Evolutionary conservation across 176 grass and related monocot genomes (phyloP), one percentile per base, ranked within the genome.

Genomic region (Canna indica): DNA sequence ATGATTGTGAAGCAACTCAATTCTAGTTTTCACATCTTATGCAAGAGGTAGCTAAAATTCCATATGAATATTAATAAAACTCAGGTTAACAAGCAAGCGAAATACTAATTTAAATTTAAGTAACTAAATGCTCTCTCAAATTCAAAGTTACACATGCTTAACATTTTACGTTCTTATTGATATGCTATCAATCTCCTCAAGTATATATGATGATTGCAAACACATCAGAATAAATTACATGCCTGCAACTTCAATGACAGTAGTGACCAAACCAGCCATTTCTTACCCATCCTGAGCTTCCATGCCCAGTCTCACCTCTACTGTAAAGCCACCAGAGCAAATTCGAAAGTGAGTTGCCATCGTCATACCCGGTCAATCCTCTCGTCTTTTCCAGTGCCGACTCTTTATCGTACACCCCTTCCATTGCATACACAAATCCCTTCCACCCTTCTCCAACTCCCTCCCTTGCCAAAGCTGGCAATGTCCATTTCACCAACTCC

Each of bases 281-380:
- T 7, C 83, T 73, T 35, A 68, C 18, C 52, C 67, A 56, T 31
- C 81, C 83, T 17, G 4, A 47, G 3, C 60, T 79, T 0, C 68
- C 56, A 28, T 68, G 77, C 0, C 30, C 52, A 53, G 63, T 75
- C 15, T 44, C 47, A 25, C 83, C 77, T 20, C 88, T 90, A 73
- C 92, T 96, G 56, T 96, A 70, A 71, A 91, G 80, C 92, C 92
- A 91, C 92, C 92, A 96, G 36, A 96, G 88, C 65, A 89, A 73
- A 82, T 96, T 96, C 0, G 85, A 78, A 27, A 87, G 88, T 2
- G 92, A 87, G 76, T 96, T 96, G 22, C 92, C 92, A 9, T 96
- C 92, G 11, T 96, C 92, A 4, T 82, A 36, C 0, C 57, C 86
- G 3, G 38, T 53, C 42, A 96, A 77, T 17, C 57, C 71, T 77